Base-by-base conservation (phyloP, 306 rosid species). In the Calophaca sinica region DNA sequence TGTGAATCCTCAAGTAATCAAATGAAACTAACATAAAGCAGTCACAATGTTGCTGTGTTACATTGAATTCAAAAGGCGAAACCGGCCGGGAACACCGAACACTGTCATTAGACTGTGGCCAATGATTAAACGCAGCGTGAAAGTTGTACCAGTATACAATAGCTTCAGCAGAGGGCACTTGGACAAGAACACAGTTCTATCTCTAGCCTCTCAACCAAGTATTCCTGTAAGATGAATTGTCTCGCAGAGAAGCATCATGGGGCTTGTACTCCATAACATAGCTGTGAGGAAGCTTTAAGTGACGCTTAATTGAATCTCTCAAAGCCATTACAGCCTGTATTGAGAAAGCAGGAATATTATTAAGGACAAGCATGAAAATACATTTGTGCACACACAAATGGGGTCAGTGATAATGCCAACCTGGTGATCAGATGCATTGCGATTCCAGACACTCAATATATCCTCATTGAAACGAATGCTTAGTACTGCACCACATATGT, bases 251-350 rank as follows among this genome's bases (percentile, higher is more conserved):
- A 4, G 98, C 96, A 35, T 94, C 94, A 28, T 89, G 97, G 13
- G 94, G 91, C 87, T 91, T 94, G 89, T 94, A 94, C 81, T 89
- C 98, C 98, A 91, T 88, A 45, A 94, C 85, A 68, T 94, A 94
- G 83, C 93, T 67, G n/a, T 88, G 91, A 31, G 97, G 97, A 77
- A 93, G 97, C 88, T 94, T 94, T 5, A 94, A 52, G 89, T 91
- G 93, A 35, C 93, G 90, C 84, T 94, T 94, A 60, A 91, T 91
- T 0, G 97, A 81, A 75, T 94, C 97, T 82, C 96, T 88, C 60
- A 93, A 80, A 78, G 87, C 96, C 96, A 93, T 91, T 46, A 91
- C 91, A 15, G 96, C 94, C 98, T 93, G 88, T 50, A 32, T 82
- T 63, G 59, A 29, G 64, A 73, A 48, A 78, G 49, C 50, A 48